Evolutionary conservation across 176 grass and related monocot genomes (phyloP), one percentile per base, ranked within the genome.

Genomic region (Carex myosuroides): DNA sequence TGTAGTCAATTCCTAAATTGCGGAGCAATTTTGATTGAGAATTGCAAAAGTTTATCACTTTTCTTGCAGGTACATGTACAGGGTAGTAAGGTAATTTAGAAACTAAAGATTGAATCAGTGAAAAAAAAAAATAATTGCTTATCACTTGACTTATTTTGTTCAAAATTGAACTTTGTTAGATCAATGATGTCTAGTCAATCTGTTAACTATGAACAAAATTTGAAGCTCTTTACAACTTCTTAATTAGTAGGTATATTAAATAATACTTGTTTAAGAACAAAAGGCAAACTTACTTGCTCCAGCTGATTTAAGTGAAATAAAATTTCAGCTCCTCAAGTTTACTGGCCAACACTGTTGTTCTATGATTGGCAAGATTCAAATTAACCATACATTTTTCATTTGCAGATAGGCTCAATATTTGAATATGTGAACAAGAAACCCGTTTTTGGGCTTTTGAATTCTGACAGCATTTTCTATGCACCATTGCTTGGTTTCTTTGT

Each of bases 401-500:
- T 20, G 32, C 90, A 94, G 95, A 83, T 98, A 86, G 95, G 95
- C 57, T 98, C 95, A 13, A 91, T 98, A 52, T 98, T 95, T 84
- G 92, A 98, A 85, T 98, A 95, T 85, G 87, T 81, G 18, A 95
- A 95, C 83, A 84, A 91, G 67, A 89, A 83, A 80, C 85, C 95
- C 68, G 89, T 98, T 57, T 98, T 98, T 88, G 95, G 95, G 22
- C 33, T 95, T 24, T 21, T 98, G 61, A 86, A 83, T 79, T 50
- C 92, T 54, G 95, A 98, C 85, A 98, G 91, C 82, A 81, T 88
- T 4, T 89, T 98, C 17, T 98, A 98, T 64, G 89, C 88, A 26
- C 95, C 92, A 13, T 67, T 98, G 74, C 92, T 98, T 4, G 95
- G 95, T 13, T 98, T 98, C 91, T 98, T 98, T 83, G 95, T 84